Percentiles rank a stretch among this genome's conserved stretches.
phyloP scores from a whole-genome alignment of 108 stramenopile genomes.

The Chaetoceros tenuissimus region DNA sequence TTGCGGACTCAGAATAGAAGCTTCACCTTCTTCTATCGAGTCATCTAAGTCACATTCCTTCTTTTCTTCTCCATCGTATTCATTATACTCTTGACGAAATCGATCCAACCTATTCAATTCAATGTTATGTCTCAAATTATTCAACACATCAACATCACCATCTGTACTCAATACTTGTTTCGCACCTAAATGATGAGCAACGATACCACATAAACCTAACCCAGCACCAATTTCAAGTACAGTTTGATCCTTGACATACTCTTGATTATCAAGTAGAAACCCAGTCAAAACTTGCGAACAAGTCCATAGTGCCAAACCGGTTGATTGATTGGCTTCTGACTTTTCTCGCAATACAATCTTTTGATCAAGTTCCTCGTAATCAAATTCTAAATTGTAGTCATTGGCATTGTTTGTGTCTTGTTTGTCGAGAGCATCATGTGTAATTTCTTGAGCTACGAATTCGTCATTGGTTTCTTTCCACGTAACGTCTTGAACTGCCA shows the following conservation, averaged over 20 bases:
- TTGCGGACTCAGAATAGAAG: too few species aligned
- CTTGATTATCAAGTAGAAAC: constrained; percentile 22
- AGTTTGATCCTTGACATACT: constrained; percentile 14
- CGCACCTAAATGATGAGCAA: constrained; percentile 32
- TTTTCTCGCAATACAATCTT: neutral
- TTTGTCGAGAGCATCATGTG: too few species aligned
- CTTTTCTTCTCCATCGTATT: too few species aligned
- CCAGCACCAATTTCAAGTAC: constrained; percentile 51
- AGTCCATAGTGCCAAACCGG: constrained; percentile 41
- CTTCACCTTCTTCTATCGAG: too few species aligned
- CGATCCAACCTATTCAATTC: constrained; percentile 12
- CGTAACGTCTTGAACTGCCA: too few species aligned
- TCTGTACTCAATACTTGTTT: constrained; percentile 32
- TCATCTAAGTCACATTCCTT: too few species aligned
- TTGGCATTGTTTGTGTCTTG: too few species aligned
- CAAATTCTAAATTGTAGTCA: too few species aligned
- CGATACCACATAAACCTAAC: constrained; percentile 38
- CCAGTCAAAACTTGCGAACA: constrained; percentile 25
- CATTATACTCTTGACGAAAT: neutral
- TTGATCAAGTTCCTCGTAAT: neutral
- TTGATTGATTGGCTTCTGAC: constrained; percentile 12
- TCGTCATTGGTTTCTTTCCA: too few species aligned
- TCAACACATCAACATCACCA: constrained; percentile 37
- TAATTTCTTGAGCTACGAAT: too few species aligned
- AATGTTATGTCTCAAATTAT: constrained; percentile 39